Base-by-base conservation (phyloP, 1,284 basidiomycete species). In the Puccinia polysora region DNA sequence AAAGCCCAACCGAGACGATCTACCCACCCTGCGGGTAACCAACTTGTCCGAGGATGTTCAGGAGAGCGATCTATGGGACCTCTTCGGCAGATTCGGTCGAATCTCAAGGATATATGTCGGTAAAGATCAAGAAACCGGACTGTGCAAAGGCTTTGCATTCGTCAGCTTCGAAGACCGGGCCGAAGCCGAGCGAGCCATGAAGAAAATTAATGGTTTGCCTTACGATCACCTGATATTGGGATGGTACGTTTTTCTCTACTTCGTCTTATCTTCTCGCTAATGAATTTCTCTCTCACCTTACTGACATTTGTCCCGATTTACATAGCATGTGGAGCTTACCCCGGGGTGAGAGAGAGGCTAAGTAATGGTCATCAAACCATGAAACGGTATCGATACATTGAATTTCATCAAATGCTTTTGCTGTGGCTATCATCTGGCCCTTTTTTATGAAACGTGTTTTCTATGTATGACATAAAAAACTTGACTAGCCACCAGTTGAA, bases 31-130 rank as follows among this genome's bases (percentile, higher is more conserved):
- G 28, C 91, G 96, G 63, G 91, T 99, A 76, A 97, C 96, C 50
- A 98, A 97, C 79, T 88, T 99, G 74, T 92, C 90, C 36, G 89
- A 93, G 80, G 96, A 98, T 78, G 92, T 92, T 0, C 87, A 91
- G 77, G 96, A 98, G 80, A 89, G 88, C 79, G 96, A 98, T 81
- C 83, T 99, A 63, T 88, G 94, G 73, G 91, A 92, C 32, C 84
- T 99, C 25, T 98, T 99, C 81, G 76, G 76, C 59, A 77, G 81
- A 32, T 83, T 82, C 74, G 81, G 80, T 15, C 77, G 82, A 25
- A 91, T 94, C 78, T 91, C 86, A 50, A 84, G 93, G 65, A 92
- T 97, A 65, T 97, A 93, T 81, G 89, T 99, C 65, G 96, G 96
- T 49, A 86, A 91, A 71, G 95, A 98, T 80, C 85, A 93, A 74